Evolutionary conservation across 192 early-diverging fungal genomes (phyloP), one percentile per base, ranked within the genome.

Genomic region (Coemansia biformis): DNA sequence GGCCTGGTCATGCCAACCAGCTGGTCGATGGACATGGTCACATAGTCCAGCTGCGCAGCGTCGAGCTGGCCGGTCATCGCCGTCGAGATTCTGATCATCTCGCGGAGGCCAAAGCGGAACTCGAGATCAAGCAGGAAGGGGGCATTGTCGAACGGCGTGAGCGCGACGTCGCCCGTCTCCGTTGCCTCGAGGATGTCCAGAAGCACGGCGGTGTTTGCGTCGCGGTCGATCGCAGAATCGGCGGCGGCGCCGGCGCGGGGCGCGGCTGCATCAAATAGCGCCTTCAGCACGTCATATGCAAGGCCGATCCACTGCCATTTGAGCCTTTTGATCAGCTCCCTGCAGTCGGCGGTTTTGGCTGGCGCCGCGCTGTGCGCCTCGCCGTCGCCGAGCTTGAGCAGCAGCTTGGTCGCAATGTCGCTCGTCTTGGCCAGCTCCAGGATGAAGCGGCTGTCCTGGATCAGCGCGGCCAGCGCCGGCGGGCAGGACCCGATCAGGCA

Each of bases 51-150:
- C 36, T 82, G 66, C 8, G 81, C 80, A 29, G 82, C 66, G 18
- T 77, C 77, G 10, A 66, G 55, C 24, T 42, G 47, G 30, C 39
- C 53, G 23, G 33, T 22, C 35, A 39, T 32, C 21, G 62, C 43
- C 32, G 51, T 44, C 8, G 43, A 50, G 18, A 43, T 38, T 0
- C 59, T 64, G 13, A 91, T 44, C 45, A 78, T 80, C 32, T 81
- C 65, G 5, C 71, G 71, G 11, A 91, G 37, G n/a, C 76, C 64
- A 38, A 79, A 83, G 35, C 87, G 76, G 29, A 90, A 77, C 62
- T 95, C 87, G 22, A 91, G 59, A 57, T 95, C 92, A 13, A 95
- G 61, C 29, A 93, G 57, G 46, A 93, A 67, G n/a, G 92, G 88
- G 2, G 88, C 90, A 51, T 85, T 79, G 1, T 51, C 39, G 48